Evolutionary conservation across 345 rosid species (phyloP).

Genomic region (Abelmoschus esculentus): DNA sequence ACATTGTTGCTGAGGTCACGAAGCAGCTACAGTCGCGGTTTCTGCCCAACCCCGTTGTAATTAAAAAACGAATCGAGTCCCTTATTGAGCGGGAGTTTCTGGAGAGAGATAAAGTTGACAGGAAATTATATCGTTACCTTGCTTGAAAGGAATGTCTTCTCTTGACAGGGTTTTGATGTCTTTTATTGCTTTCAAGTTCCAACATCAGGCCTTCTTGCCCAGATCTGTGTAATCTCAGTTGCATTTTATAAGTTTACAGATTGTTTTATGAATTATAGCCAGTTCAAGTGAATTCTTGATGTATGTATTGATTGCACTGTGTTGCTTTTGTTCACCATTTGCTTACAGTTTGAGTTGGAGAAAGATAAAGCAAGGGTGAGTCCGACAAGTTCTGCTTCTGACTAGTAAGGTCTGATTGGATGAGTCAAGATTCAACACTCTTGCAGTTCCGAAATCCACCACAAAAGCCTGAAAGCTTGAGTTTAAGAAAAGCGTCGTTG

Average conservation of each 20-base stretch:
- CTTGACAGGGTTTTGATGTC: neutral
- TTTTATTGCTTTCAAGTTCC: neutral
- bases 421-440: constrained; percentile 9
- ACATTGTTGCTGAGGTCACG: constrained; percentile 60
- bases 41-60: constrained; percentile 55
- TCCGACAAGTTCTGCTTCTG: neutral
- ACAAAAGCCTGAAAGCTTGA: constrained; percentile 7
- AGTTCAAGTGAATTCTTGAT: neutral
- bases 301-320: neutral
- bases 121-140: constrained; percentile 63
- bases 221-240: neutral
- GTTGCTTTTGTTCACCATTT: neutral
- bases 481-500: constrained; percentile 9
- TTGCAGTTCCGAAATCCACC: constrained; percentile 13
- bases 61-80: constrained; percentile 66
- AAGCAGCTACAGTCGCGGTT: constrained; percentile 68
- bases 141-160: constrained; percentile 22
- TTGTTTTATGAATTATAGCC: neutral
- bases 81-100: constrained; percentile 66
- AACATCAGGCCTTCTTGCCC: neutral
- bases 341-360: neutral
- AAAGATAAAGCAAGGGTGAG: too few relatives aligned
- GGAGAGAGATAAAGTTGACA: constrained; percentile 58
- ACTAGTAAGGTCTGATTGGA: neutral
- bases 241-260: neutral